Evolutionary conservation across 192 early-diverging fungal species (phyloP).

Genomic region (Dimargaris xerosporica): DNA sequence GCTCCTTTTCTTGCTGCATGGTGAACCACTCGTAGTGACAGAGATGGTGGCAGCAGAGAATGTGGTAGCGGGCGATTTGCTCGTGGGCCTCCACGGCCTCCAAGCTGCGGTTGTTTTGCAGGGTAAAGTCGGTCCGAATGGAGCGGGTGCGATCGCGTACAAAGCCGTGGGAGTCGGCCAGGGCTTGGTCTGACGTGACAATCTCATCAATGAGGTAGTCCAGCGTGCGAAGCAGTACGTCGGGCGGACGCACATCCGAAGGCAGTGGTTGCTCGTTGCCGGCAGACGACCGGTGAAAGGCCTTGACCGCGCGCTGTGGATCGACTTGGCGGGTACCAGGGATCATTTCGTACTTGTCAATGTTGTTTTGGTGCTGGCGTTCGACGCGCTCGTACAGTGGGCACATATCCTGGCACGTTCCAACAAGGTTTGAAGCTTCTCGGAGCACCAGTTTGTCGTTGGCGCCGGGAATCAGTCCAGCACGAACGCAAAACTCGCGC

Average conservation of each 20-base stretch:
- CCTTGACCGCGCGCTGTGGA: conserved; percentile 54
- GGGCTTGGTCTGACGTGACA: conserved; percentile 28
- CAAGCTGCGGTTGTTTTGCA: conserved; percentile 60
- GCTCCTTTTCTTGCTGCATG: conserved; percentile 75
- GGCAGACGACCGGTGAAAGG: conserved; percentile 71
- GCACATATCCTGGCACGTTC: conserved; percentile 79
- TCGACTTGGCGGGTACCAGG: conserved; percentile 46
- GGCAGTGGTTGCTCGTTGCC: conserved; percentile 74
- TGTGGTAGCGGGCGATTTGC: conserved; percentile 75
- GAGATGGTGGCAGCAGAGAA: conserved; percentile 55
- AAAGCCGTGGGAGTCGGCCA: conserved; percentile 59
- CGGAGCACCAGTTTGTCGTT: conserved; percentile 32
- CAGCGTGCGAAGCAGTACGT: conserved; percentile 44
- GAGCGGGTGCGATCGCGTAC: conserved; percentile 72
- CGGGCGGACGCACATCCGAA: conserved; percentile 72
- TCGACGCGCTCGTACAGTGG: conserved; percentile 77
- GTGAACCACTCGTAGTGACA: conserved; percentile 51
- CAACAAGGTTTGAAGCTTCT: conserved; percentile 54
- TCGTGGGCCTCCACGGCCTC: conserved; percentile 59
- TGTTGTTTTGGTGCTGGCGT: conserved; percentile 55
- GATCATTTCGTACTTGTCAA: conserved; percentile 56
- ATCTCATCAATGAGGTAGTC: conserved; percentile 45
- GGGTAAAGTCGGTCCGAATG: conserved; percentile 73
- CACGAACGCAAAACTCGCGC: conserved; percentile 40
- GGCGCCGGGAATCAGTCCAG: conserved; percentile 44